Percentiles rank a stretch among this genome's conserved stretches.
These are phyloP conservation scores for Artemisia annua DNA, from an alignment of 129 eudicot genomes.

Conservation along the genomic window DNA sequence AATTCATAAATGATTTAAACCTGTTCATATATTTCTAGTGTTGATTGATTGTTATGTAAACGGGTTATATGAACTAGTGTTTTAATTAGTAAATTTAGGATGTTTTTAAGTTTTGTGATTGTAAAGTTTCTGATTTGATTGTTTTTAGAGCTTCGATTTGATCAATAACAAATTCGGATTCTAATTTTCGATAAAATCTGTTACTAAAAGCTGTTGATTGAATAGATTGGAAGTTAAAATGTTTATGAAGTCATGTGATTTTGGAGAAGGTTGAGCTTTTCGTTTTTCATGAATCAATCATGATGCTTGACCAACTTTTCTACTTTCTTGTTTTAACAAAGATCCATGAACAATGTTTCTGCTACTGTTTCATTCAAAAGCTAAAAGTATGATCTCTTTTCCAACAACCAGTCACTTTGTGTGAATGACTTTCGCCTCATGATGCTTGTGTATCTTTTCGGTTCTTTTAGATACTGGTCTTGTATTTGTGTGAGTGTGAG, in stretches of 20 bases:
- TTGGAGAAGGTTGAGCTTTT: constrained; percentile 3
- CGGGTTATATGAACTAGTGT: no score
- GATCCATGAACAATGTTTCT: neutral
- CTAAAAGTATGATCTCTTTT: neutral
- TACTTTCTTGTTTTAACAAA: constrained; percentile 14
- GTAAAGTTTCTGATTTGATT: no score
- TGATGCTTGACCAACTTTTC: constrained; percentile 26
- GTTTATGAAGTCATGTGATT: neutral
- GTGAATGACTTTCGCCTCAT: neutral
- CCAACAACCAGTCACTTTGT: constrained; percentile 2
- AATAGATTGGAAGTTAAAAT: constrained; percentile 8
- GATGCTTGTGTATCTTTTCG: neutral
- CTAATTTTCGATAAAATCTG: neutral
- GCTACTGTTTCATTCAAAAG: neutral
- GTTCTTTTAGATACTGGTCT: neutral
- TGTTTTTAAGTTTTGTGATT: no score
- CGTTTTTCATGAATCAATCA: neutral
- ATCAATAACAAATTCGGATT: constrained; percentile 20
- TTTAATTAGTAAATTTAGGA: no score
- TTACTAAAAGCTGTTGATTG: neutral
- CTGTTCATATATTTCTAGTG: no score
- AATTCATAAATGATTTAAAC: no score
- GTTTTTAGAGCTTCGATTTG: neutral
- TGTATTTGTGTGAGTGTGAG: constrained; percentile 12
- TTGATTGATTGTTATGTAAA: no score